Percentiles rank a stretch among this genome's conserved stretches.
Evolutionary conservation across 2,329 filamentous ascomycete genomes (phyloP).

Genomic region (Aspergillus ochraceoroseus): DNA sequence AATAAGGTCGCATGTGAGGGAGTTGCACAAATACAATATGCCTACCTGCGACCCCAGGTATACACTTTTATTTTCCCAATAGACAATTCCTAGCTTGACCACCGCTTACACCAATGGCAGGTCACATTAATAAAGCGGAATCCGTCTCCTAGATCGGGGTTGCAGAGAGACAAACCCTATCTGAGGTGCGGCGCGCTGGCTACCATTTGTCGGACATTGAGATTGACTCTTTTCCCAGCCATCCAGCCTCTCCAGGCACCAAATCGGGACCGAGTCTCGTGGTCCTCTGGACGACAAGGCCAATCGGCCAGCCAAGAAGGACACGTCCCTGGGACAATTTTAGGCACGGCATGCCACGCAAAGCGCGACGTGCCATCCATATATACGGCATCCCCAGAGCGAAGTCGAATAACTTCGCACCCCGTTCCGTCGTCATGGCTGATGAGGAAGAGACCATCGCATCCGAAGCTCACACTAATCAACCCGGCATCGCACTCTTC

Average conservation of each 20-base stretch:
- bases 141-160: too few species aligned
- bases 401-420: slow-evolving; percentile 56
- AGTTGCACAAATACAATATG: too few species aligned
- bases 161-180: too few species aligned
- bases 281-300: slow-evolving; percentile 53
- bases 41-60: too few species aligned
- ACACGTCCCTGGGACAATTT: slow-evolving; percentile 73
- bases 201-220: slow-evolving; percentile 85
- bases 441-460: slow-evolving; percentile 83
- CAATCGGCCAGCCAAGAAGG: slow-evolving; percentile 68
- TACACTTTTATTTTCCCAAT: too few species aligned
- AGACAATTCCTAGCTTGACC: too few species aligned
- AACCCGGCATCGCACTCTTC: slow-evolving; percentile 74
- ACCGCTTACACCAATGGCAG: too few species aligned
- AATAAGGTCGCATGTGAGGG: too few species aligned
- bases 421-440: slow-evolving; percentile 54
- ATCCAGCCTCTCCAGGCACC: slow-evolving; percentile 81
- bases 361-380: slow-evolving; percentile 79
- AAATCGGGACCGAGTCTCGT: slow-evolving; percentile 44
- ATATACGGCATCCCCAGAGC: slow-evolving; percentile 83
- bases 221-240: slow-evolving; percentile 76
- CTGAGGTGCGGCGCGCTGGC: not conserved
- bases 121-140: too few species aligned
- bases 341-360: slow-evolving; percentile 94
- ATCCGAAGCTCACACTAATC: slow-evolving; percentile 82